Base-by-base conservation (phyloP, 2,329 filamentous ascomycete genomes). In the Ascocoryne sarcoides region DNA sequence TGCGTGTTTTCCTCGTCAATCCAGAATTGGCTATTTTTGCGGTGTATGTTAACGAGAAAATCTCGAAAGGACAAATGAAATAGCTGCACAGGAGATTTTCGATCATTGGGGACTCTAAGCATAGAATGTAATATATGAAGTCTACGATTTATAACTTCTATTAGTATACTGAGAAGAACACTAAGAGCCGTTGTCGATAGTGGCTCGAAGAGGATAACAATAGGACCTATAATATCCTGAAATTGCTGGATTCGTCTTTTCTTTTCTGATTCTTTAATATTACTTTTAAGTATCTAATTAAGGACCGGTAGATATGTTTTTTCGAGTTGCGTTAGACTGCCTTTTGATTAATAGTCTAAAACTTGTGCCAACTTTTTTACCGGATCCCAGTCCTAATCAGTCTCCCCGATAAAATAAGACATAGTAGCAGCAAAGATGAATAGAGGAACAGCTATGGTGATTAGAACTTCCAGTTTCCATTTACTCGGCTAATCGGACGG, bases 21-120 rank as follows among this genome's bases (percentile, higher is more conserved):
- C 57, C 59, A 59, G 47, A 67, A 65, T 0, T 33, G 45, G 23
- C 57, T 51, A 41, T 48, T 3, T 37, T 34, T 18, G 7, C 20
- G 5, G 16, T 34, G 28, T 14, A 14, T 16, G n/a, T 35, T 30
- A 26, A 45, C 21, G 9, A 67, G 59, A 34, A 62, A 67, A 41
- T 66, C 62, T 3, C 58, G 56, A 32, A 67, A 66, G 0, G 63
- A 64, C 5, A 59, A 43, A 39, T 66, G 62, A 2, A 60, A 50
- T 0, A 60, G 42, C 12, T 49, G 52, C 3, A 65, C 35, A 0
- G 60, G 57, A 3, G 17, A 17, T 39, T 45, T 34, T 7, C 39
- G 1, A 7, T 49, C 30, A 3, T 36, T 36, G 2, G 62, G 60
- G 2, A 65, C 42, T 18, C 49, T 44, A 0, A 67, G 36, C 4